These are phyloP conservation scores for Magnolia sinica DNA, from an alignment of 164 flowering plant genomes.

Conservation along the genomic window DNA sequence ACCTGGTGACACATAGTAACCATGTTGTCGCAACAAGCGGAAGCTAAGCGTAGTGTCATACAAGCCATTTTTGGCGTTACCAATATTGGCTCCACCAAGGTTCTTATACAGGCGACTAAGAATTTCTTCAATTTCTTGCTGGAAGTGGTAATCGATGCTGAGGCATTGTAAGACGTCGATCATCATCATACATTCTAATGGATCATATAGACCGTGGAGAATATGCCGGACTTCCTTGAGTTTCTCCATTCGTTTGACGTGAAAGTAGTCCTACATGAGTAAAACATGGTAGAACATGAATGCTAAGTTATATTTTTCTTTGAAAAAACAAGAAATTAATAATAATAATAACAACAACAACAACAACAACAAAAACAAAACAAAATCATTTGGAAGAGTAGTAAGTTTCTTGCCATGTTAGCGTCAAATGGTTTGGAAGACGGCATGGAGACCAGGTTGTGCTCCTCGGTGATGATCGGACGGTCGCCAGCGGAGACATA, in stretches of 20 bases:
- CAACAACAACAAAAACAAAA: background rate
- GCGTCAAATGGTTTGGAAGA: no score
- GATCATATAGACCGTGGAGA: background rate
- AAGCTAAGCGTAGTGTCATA: constrained; percentile 27
- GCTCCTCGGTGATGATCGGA: no score
- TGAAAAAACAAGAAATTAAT: no score
- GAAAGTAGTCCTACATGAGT: no score
- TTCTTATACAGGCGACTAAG: constrained; percentile 6
- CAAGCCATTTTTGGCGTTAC: background rate
- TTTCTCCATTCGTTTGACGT: background rate
- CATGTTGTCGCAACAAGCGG: constrained; percentile 25
- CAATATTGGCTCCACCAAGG: background rate
- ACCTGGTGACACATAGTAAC: constrained; percentile 16
- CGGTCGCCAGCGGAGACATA: no score
- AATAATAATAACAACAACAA: no score
- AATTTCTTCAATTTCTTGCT: constrained; percentile 23
- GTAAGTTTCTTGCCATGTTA: no score
- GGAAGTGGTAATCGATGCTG: constrained; percentile 29
- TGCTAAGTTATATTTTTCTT: no score
- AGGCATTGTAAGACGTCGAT: constrained; percentile 33
- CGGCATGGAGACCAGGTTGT: no score
- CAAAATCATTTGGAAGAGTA: background rate
- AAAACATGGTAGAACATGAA: no score
- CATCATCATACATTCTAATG: constrained; percentile 11
- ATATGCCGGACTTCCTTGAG: background rate